A percentile compares a stretch with the other conserved stretches of the same genome.
These are phyloP conservation scores for Aspergillus nanangensis DNA, from an alignment of 495 filamentous ascomycete species.

Conservation along the genomic window DNA sequence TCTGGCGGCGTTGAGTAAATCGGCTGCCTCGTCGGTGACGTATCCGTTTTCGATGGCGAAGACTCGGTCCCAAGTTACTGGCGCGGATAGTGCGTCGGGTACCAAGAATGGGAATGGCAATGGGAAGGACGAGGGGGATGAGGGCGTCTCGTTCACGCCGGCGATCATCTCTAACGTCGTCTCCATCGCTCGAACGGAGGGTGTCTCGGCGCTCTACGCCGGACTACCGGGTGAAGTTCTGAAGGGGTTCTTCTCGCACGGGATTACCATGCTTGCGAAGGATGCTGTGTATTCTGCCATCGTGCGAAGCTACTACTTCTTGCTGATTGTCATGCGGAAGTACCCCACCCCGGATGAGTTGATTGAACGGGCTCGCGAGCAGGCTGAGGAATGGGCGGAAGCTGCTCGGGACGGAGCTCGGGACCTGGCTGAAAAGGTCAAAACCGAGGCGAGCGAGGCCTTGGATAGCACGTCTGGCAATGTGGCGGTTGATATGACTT, in stretches of 20 bases:
- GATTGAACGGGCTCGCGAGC: slow-evolving; percentile 37
- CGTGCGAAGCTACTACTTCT: slow-evolving; percentile 59
- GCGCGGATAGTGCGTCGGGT: slow-evolving; percentile 1
- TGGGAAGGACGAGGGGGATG: slow-evolving; percentile 13
- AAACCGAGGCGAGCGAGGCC: slow-evolving; percentile 21
- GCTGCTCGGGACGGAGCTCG: slow-evolving; percentile 39
- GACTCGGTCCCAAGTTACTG: slow-evolving; percentile 61
- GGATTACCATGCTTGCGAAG: slow-evolving; percentile 87
- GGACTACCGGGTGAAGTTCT: slow-evolving; percentile 73
- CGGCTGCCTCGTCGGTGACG: slow-evolving; percentile 70
- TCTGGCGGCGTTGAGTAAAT: slow-evolving; percentile 78
- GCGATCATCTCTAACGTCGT: slow-evolving; percentile 61
- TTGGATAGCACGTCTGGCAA: slow-evolving; percentile 23
- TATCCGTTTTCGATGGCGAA: slow-evolving; percentile 87
- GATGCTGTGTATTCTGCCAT: slow-evolving; percentile 73
- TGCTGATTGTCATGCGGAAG: slow-evolving; percentile 32
- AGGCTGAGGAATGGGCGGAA: slow-evolving; percentile 40
- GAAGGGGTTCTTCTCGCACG: slow-evolving; percentile 83
- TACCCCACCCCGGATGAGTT: slow-evolving; percentile 43
- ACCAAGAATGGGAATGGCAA: neutral
- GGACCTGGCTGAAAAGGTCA: slow-evolving; percentile 29
- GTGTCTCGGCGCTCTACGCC: slow-evolving; percentile 66
- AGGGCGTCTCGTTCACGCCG: slow-evolving; percentile 25
- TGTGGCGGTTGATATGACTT: slow-evolving; percentile 33
- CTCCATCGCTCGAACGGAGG: slow-evolving; percentile 62